These are phyloP conservation scores for Lipomyces chichibuensis DNA, from an alignment of 805 yeast genomes.

Conservation along the genomic window DNA sequence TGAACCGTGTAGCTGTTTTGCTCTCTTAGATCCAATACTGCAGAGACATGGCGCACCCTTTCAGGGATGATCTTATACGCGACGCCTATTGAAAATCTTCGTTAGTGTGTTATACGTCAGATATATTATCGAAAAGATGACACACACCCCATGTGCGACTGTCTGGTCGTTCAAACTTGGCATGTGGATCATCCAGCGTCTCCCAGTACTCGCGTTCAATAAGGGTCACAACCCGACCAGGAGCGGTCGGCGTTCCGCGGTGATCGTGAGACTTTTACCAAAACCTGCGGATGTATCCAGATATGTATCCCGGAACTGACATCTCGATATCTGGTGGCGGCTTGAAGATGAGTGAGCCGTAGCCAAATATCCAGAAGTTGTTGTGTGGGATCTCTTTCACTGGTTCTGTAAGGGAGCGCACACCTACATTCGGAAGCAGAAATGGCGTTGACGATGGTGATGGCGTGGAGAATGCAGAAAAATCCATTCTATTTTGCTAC, in stretches of 20 bases:
- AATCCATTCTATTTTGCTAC: constrained; percentile 47
- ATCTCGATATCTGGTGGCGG: constrained; percentile 77
- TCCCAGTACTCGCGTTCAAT: constrained; percentile 60
- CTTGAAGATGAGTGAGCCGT: constrained; percentile 85
- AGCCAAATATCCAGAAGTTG: constrained; percentile 75
- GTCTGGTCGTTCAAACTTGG: constrained; percentile 43
- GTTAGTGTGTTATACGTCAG: constrained; percentile 39
- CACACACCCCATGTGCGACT: constrained; percentile 23
- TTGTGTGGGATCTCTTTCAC: constrained; percentile 23
- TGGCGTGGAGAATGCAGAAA: constrained; percentile 55
- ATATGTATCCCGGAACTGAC: constrained; percentile 70
- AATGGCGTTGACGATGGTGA: constrained; percentile 53
- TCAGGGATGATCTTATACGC: constrained; percentile 78
- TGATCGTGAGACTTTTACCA: constrained; percentile 90
- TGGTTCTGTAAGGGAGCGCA: constrained; percentile 19
- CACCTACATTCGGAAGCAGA: constrained; percentile 47
- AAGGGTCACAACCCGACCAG: constrained; percentile 88
- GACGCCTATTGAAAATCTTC: constrained; percentile 57
- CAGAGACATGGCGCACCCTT: constrained; percentile 61
- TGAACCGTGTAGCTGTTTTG: constrained; percentile 85
- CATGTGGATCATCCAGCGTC: constrained; percentile 49
- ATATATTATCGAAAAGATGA: neutral
- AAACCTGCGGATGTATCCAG: constrained; percentile 78
- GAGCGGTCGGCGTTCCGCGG: constrained; percentile 81
- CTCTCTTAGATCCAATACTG: constrained; percentile 78